These are phyloP conservation scores for Chlorella sp. DNA, from an alignment of 139 green algal genomes.

Conservation along the genomic window DNA sequence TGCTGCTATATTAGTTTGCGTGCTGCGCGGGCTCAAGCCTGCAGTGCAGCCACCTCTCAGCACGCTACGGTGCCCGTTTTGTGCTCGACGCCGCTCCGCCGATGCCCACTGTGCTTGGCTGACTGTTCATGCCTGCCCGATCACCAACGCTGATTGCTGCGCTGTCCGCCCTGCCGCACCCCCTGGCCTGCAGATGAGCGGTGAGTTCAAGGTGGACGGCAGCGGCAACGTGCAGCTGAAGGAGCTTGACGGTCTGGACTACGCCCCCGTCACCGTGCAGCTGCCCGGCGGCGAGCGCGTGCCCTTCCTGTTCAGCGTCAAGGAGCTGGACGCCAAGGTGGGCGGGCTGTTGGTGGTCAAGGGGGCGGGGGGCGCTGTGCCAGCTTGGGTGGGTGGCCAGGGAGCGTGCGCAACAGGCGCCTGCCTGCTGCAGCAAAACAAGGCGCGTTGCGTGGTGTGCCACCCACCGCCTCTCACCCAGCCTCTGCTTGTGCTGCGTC, in stretches of 20 bases:
- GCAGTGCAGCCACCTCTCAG: neutral
- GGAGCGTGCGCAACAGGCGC: no score
- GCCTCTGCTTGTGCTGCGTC: neutral
- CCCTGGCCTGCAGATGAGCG: slow-evolving; percentile 70
- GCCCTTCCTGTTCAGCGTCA: slow-evolving; percentile 99
- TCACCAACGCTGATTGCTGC: no score
- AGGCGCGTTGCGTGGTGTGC: neutral
- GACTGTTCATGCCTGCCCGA: no score
- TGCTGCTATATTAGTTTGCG: neutral
- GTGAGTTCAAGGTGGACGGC: slow-evolving; percentile 87
- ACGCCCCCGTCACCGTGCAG: slow-evolving; percentile 97
- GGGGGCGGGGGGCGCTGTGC: no score
- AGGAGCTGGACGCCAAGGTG: slow-evolving; percentile 95
- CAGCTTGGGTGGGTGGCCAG: no score
- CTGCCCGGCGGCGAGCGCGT: slow-evolving; percentile 98
- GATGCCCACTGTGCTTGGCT: no score
- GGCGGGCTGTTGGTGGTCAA: slow-evolving; percentile 28
- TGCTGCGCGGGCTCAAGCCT: neutral
- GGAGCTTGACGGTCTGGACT: slow-evolving; percentile 99
- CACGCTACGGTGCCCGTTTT: neutral
- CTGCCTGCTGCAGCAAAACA: no score
- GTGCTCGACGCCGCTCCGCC: neutral
- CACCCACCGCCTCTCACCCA: neutral
- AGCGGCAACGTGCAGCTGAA: slow-evolving; percentile 89
- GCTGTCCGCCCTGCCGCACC: neutral